These are phyloP conservation scores for Fusarium mangiferae DNA, from an alignment of 2,329 filamentous ascomycete species.

Conservation along the genomic window DNA sequence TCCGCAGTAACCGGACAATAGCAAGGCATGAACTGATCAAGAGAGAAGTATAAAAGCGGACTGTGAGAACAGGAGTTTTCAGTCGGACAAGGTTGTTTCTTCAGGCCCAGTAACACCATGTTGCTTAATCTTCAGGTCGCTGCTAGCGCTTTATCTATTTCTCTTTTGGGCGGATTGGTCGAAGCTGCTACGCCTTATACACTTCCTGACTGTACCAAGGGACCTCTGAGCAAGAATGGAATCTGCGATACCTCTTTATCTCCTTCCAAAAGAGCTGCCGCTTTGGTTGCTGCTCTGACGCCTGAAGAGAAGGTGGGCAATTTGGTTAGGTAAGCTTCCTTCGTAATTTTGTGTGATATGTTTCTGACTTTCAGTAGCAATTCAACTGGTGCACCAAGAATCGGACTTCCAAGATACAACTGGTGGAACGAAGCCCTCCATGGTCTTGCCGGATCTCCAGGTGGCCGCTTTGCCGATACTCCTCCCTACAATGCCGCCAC, in stretches of 20 bases:
- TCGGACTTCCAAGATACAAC: slow-evolving; percentile 3
- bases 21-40: no score
- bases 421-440: slow-evolving; percentile 20
- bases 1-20: not conserved
- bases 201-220: not conserved
- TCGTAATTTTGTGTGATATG: no score
- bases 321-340: not conserved
- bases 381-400: not conserved
- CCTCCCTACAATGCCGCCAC: not conserved
- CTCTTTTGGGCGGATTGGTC: not conserved
- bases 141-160: not conserved
- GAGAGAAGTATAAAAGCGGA: not conserved
- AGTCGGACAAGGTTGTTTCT: not conserved
- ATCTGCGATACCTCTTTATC: not conserved
- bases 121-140: not conserved
- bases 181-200: not conserved
- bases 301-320: not conserved
- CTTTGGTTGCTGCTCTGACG: not conserved
- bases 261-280: not conserved
- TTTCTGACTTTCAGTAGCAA: not conserved
- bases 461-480: not conserved
- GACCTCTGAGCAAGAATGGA: not conserved
- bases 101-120: accelerated
- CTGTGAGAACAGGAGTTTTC: no score
- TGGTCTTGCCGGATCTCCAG: not conserved